A percentile compares a stretch with the other conserved stretches of the same genome.
These are phyloP conservation scores for Myriosclerotinia duriaeana DNA, from an alignment of 2,329 filamentous ascomycete genomes.

Conservation along the genomic window DNA sequence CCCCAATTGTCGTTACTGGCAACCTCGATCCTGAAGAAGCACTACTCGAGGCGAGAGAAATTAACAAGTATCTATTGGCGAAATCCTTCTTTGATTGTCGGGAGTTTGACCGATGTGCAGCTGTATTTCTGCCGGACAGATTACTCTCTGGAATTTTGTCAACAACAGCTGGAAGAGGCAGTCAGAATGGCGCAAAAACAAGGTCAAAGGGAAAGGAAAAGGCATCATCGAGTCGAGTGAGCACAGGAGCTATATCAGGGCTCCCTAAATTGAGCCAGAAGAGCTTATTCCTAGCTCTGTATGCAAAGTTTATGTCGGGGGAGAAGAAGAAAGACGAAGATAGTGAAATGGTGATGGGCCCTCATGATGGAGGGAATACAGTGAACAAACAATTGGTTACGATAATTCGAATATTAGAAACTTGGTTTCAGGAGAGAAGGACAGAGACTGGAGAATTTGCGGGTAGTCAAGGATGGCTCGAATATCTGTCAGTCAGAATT, in stretches of 20 bases:
- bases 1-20: constrained; percentile 51
- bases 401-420: constrained; percentile 73
- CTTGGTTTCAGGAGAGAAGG: constrained; percentile 72
- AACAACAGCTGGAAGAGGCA: constrained; percentile 41
- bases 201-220: constrained; percentile 65
- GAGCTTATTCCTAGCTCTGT: constrained; percentile 86
- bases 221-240: constrained; percentile 25
- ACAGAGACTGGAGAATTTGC: constrained; percentile 57
- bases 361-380: constrained; percentile 81
- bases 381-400: constrained; percentile 80
- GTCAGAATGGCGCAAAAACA: constrained; percentile 44
- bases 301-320: constrained; percentile 87
- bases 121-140: constrained; percentile 82
- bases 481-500: constrained; percentile 62
- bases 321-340: constrained; percentile 97
- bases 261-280: constrained; percentile 76
- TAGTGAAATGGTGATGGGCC: constrained; percentile 94
- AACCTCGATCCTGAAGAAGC: constrained; percentile 71
- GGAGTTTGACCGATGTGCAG: constrained; percentile 90
- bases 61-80: constrained; percentile 81
- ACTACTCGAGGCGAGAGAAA: constrained; percentile 72
- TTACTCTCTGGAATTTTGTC: constrained; percentile 67
- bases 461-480: constrained; percentile 85
- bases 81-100: constrained; percentile 94
- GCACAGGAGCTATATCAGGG: constrained; percentile 21